phyloP scores from a whole-genome alignment of 768 basidiomycete species.

The Rhodosporidiobolus sp. region DNA sequence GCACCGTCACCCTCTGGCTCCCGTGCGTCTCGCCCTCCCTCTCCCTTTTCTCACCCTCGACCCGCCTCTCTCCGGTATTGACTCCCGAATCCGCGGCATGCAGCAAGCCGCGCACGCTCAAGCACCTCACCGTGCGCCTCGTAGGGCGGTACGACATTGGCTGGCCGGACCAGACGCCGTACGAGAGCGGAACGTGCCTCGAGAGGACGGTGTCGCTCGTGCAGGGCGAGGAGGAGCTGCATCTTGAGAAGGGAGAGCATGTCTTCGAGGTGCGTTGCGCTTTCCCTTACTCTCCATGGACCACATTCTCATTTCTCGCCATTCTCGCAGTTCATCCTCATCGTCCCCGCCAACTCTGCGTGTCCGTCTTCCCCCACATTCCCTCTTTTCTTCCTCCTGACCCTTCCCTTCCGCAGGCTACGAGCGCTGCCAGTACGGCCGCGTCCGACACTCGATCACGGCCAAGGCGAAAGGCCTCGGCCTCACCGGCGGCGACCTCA shows the following conservation, averaged over 20 bases:
- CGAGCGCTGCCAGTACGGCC: conserved; percentile 38
- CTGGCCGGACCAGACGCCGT: conserved; percentile 26
- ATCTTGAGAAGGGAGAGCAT: conserved; percentile 35
- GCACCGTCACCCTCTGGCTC: conserved; percentile 33
- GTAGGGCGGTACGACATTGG: conserved; percentile 33
- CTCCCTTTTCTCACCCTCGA: background rate
- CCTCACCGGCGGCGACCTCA: conserved; percentile 17
- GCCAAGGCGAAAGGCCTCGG: conserved; percentile 38
- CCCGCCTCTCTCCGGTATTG: background rate
- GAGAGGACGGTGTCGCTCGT: conserved; percentile 28
- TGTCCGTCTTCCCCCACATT: background rate
- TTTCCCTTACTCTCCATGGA: background rate
- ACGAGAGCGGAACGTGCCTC: conserved; percentile 25
- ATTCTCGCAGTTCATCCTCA: conserved; percentile 26
- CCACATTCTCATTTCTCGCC: no score
- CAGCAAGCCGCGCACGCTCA: conserved; percentile 29
- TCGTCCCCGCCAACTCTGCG: conserved; percentile 33
- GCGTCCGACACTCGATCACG: conserved; percentile 32
- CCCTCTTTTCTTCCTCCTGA: background rate
- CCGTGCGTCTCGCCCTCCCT: background rate
- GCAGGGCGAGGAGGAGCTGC: conserved; percentile 11
- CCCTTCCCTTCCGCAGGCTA: conserved; percentile 9
- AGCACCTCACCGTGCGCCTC: conserved; percentile 32
- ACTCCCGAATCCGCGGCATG: background rate
- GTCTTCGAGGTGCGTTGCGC: conserved; percentile 23